Percentiles rank a stretch among this genome's conserved stretches.
These are phyloP conservation scores for Trypanosoma rangeli DNA, from an alignment of 208 protist genomes.

Conservation along the genomic window DNA sequence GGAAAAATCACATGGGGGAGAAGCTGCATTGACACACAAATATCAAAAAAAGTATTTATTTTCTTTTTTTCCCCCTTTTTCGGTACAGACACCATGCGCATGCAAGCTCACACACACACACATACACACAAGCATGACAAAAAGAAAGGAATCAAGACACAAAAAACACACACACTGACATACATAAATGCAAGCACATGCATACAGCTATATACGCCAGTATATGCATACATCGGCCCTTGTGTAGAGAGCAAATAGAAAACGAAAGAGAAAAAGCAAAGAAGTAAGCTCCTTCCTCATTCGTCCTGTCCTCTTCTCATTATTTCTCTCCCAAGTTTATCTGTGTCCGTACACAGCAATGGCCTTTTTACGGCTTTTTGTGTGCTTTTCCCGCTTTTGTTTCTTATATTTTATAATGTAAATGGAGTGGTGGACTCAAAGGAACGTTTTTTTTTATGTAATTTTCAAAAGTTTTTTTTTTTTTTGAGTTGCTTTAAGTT, in stretches of 20 bases:
- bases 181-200: not conserved
- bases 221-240: not conserved
- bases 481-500: not conserved
- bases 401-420: not conserved
- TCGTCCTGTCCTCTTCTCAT: not conserved
- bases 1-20: not conserved
- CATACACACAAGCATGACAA: conserved; percentile 13
- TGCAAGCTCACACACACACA: conserved; percentile 4
- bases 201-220: not conserved
- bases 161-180: not conserved
- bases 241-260: conserved; percentile 7
- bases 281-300: not conserved
- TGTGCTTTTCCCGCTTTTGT: not conserved
- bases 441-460: not conserved
- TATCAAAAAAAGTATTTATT: conserved; percentile 18
- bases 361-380: not conserved
- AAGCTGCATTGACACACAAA: not conserved
- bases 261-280: conserved; percentile 13
- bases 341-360: not conserved
- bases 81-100: conserved; percentile 10
- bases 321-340: not conserved
- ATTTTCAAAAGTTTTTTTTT: conserved; percentile 9
- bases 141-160: conserved; percentile 8
- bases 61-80: conserved; percentile 7
- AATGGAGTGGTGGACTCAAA: not conserved